Conservation (phyloP, 1,139 yeast genomes). For the Debaryomyces nepalensis region DNA sequence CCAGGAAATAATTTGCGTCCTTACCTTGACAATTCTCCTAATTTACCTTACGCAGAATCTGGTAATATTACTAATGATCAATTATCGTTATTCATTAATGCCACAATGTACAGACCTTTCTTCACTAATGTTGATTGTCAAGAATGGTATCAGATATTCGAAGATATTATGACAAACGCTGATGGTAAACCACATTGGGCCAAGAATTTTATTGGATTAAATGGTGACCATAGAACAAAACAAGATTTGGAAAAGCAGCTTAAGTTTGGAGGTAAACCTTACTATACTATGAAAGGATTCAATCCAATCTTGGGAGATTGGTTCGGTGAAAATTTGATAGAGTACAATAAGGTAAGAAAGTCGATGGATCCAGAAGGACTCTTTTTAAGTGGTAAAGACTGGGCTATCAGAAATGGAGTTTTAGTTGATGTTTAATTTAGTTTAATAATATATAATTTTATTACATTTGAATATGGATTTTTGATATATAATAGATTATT, state of each 20-base stretch:
- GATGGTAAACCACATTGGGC: conserved; percentile 99
- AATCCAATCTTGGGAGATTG: conserved; percentile 69
- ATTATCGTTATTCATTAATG: conserved; percentile 84
- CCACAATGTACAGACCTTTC: conserved; percentile 96
- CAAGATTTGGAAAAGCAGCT: conserved; percentile 45
- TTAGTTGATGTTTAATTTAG: conserved; percentile 31
- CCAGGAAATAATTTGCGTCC: conserved; percentile 87
- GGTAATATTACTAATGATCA: conserved; percentile 73
- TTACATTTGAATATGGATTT: neutral
- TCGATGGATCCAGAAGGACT: conserved; percentile 81
- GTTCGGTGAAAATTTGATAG: conserved; percentile 74
- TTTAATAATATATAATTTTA: conserved; percentile 5
- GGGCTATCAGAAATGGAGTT: conserved; percentile 85
- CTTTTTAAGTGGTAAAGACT: conserved; percentile 73
- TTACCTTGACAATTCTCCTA: conserved; percentile 78
- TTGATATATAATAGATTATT: conserved; percentile 27
- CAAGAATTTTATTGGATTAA: conserved; percentile 85
- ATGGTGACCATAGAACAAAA: conserved; percentile 40
- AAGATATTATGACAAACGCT: conserved; percentile 70
- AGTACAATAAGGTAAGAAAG: conserved; percentile 64
- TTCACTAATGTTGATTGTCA: conserved; percentile 72
- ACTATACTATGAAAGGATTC: conserved; percentile 83
- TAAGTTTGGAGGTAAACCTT: conserved; percentile 50
- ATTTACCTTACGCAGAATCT: conserved; percentile 54
- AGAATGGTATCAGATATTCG: conserved; percentile 85